Conservation (phyloP, 441 rosid genomes). For the Croton setiger region DNA sequence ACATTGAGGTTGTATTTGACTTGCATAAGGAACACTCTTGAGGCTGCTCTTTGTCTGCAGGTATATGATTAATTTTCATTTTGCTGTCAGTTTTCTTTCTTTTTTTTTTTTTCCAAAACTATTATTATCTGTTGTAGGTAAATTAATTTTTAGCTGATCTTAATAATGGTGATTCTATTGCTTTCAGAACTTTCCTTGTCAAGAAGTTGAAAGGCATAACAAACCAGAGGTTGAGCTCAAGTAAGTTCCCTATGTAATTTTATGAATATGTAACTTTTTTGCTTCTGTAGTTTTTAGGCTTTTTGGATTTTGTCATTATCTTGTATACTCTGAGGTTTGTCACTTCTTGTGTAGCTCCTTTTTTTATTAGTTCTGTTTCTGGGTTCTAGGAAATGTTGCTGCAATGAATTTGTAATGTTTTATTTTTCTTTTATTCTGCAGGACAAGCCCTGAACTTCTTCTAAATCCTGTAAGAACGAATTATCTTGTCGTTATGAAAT, state of each 20-base stretch:
- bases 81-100: too few relatives aligned
- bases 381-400: background rate
- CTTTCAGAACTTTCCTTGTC: too few relatives aligned
- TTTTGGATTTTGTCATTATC: background rate
- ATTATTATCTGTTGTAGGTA: too few relatives aligned
- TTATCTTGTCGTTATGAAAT: conserved; percentile 15
- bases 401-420: background rate
- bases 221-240: conserved; percentile 92
- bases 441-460: conserved; percentile 93
- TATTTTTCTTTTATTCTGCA: conserved; percentile 41
- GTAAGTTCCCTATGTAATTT: conserved; percentile 43
- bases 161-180: too few relatives aligned
- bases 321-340: background rate
- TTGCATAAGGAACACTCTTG: conserved; percentile 87
- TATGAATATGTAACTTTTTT: background rate
- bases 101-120: too few relatives aligned
- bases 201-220: too few relatives aligned
- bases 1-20: conserved; percentile 70
- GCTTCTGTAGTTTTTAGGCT: too few relatives aligned
- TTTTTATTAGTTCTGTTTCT: background rate
- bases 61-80: too few relatives aligned
- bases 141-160: too few relatives aligned
- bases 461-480: conserved; percentile 89
- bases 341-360: background rate
- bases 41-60: conserved; percentile 6